Evolutionary conservation across 495 filamentous ascomycete species (phyloP).

Genomic region (Mytilinidion resinicola): DNA sequence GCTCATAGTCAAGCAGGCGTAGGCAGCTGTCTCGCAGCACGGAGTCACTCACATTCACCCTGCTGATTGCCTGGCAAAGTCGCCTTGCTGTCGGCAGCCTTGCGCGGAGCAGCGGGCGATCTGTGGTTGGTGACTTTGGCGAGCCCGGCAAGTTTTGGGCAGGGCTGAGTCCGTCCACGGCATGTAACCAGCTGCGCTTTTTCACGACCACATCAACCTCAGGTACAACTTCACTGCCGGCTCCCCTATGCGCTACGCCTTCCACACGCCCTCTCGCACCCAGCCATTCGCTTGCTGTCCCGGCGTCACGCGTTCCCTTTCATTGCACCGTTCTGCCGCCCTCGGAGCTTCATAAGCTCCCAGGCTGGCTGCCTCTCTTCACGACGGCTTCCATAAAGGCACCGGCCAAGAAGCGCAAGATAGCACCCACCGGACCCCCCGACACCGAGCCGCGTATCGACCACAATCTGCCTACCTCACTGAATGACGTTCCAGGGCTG

Average conservation of each 20-base stretch:
- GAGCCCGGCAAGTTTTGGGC: background rate
- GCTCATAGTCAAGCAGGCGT: no score
- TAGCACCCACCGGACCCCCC: constrained; percentile 47
- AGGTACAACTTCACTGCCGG: background rate
- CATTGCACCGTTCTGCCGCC: constrained; percentile 21
- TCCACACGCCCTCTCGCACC: background rate
- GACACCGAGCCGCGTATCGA: constrained; percentile 22
- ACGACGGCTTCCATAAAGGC: constrained; percentile 68
- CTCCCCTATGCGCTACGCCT: background rate
- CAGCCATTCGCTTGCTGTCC: background rate
- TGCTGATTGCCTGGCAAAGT: background rate
- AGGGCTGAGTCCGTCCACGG: background rate
- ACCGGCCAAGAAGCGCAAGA: constrained; percentile 69
- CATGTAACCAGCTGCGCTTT: background rate
- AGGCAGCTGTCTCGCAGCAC: background rate
- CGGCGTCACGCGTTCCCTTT: constrained; percentile 12
- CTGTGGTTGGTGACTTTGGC: constrained; percentile 1
- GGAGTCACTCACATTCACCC: no score
- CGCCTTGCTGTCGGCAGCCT: background rate
- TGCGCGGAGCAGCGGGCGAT: background rate
- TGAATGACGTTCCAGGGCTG: constrained; percentile 19
- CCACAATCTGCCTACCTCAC: constrained; percentile 8
- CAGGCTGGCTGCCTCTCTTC: constrained; percentile 42
- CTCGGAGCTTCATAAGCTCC: constrained; percentile 27
- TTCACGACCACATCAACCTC: background rate